Percentiles rank a stretch among this genome's conserved stretches.
These are phyloP conservation scores for Xylaria sp. DNA, from an alignment of 2,329 filamentous ascomycete species.

Conservation along the genomic window DNA sequence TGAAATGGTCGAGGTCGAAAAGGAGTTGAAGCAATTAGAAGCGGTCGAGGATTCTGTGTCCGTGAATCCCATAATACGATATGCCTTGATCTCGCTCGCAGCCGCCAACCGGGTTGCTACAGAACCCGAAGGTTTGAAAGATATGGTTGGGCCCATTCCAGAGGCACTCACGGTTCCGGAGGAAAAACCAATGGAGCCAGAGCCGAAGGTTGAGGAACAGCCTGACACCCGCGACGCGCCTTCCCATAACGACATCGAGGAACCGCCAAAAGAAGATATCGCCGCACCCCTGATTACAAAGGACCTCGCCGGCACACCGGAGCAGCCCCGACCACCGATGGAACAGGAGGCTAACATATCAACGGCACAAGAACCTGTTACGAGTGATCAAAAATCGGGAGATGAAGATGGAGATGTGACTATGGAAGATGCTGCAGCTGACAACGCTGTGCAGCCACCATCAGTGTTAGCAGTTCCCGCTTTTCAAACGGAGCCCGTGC, in stretches of 20 bases:
- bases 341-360: conserved; percentile 44
- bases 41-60: conserved; percentile 52
- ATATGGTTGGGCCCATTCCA: conserved; percentile 57
- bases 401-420: conserved; percentile 47
- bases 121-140: conserved; percentile 55
- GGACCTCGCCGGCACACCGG: conserved; percentile 29
- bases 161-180: conserved; percentile 45
- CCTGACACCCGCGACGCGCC: conserved; percentile 25
- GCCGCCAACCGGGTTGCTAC: conserved; percentile 59
- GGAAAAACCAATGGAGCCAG: conserved; percentile 35
- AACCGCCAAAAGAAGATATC: conserved; percentile 35
- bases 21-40: conserved; percentile 59
- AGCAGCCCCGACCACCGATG: conserved; percentile 44
- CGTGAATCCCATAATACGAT: conserved; percentile 57
- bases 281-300: conserved; percentile 31
- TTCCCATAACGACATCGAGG: conserved; percentile 18
- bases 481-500: conserved; percentile 37
- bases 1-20: conserved; percentile 63
- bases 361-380: conserved; percentile 21
- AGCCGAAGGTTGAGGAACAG: conserved; percentile 39
- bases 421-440: conserved; percentile 51
- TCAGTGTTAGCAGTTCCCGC: conserved; percentile 30
- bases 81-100: conserved; percentile 60
- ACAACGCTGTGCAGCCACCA: conserved; percentile 34
- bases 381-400: conserved; percentile 38